Percentiles rank a stretch among this genome's conserved stretches.
phyloP scores from a whole-genome alignment of 1,139 yeast species.

The Saccharomycopsis crataegensis region DNA sequence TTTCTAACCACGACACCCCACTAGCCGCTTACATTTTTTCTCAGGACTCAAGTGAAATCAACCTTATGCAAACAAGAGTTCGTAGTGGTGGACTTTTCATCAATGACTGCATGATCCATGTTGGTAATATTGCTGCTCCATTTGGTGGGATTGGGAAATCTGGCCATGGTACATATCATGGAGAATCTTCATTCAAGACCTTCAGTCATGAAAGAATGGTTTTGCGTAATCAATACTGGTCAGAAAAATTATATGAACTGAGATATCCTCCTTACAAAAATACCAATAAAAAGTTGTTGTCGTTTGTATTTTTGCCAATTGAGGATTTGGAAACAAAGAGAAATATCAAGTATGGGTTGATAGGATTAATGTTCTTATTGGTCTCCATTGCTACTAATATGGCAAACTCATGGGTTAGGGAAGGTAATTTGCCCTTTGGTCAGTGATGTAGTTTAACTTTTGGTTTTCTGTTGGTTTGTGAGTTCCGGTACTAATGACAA shows the following conservation, averaged over 20 bases:
- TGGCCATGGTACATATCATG: conserved; percentile 81
- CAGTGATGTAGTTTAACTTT: no score
- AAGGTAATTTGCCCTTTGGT: no score
- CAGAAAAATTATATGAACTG: conserved; percentile 46
- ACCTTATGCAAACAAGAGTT: conserved; percentile 43
- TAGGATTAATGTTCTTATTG: not conserved
- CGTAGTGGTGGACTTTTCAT: conserved; percentile 71
- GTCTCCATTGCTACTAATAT: not conserved
- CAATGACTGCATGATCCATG: conserved; percentile 72
- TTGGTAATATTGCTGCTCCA: conserved; percentile 64
- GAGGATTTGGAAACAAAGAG: not conserved
- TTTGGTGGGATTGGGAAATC: conserved; percentile 90
- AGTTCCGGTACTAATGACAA: no score
- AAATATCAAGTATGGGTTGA: not conserved
- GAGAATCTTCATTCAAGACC: conserved; percentile 59
- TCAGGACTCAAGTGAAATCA: conserved; percentile 42
- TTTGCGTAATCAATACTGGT: conserved; percentile 60
- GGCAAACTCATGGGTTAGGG: not conserved
- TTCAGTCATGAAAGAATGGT: conserved; percentile 75
- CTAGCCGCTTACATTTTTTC: conserved; percentile 77
- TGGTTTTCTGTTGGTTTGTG: no score
- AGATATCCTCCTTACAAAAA: conserved; percentile 65
- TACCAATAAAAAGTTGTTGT: conserved; percentile 30
- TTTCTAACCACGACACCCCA: conserved; percentile 68
- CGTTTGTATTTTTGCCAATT: conserved; percentile 21